Conservation (phyloP, 1,139 yeast species). For the Eremothecium cymbalariae region DNA sequence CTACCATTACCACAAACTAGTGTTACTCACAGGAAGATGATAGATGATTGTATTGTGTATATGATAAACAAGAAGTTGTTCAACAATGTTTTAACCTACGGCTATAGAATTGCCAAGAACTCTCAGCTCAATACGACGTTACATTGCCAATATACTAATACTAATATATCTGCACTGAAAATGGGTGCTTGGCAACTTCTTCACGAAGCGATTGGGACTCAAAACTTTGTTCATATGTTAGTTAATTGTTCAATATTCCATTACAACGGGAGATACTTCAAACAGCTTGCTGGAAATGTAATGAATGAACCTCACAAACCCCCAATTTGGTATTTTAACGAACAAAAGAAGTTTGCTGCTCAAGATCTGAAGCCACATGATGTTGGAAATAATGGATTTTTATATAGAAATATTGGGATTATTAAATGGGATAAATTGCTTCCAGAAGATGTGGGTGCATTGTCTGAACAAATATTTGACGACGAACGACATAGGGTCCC, state of each 20-base stretch:
- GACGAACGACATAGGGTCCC: background rate
- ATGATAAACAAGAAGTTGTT: slow-evolving; percentile 12
- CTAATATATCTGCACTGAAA: slow-evolving; percentile 18
- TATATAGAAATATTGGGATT: slow-evolving; percentile 11
- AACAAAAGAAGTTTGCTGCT: background rate
- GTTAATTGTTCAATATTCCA: slow-evolving; percentile 22
- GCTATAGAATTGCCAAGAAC: slow-evolving; percentile 21
- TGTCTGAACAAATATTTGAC: slow-evolving; percentile 8
- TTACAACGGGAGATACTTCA: slow-evolving; percentile 12
- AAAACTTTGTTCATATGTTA: slow-evolving; percentile 19
- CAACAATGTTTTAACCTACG: slow-evolving; percentile 24
- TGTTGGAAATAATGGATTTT: slow-evolving; percentile 8
- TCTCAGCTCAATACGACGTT: slow-evolving; percentile 15
- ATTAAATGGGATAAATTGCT: slow-evolving; percentile 10
- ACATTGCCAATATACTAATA: slow-evolving; percentile 20
- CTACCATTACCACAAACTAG: slow-evolving; percentile 8
- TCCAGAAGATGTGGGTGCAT: slow-evolving; percentile 7
- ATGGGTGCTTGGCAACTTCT: slow-evolving; percentile 20
- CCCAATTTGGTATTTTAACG: slow-evolving; percentile 14
- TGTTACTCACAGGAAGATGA: slow-evolving; percentile 14
- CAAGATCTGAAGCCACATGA: background rate
- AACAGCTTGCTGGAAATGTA: slow-evolving; percentile 25
- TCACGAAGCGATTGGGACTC: slow-evolving; percentile 22
- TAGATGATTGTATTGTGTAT: slow-evolving; percentile 21
- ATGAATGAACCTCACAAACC: slow-evolving; percentile 21